Evolutionary conservation across 306 rosid genomes (phyloP), one percentile per base, ranked within the genome.

Genomic region (Argentina anserina): DNA sequence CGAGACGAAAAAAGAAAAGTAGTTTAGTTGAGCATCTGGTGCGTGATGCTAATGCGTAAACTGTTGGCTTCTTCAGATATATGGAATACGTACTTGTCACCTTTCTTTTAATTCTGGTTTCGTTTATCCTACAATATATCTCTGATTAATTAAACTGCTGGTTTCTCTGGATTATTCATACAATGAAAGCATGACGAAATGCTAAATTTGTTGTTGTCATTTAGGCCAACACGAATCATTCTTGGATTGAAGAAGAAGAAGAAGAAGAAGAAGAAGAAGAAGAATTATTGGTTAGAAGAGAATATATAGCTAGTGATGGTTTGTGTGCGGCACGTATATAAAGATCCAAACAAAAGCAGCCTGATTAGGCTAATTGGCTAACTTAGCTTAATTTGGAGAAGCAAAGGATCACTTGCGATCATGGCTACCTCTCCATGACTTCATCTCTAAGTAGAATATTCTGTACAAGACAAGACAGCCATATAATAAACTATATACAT

Each of bases 271-370:
- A 59, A 28, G 23, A 59, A 59, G 64, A 28, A 58, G 31, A 53
- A 52, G 37, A 28, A 58, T 58, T 5, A 58, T 31, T 61, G 66
- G 42, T 6, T 61, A 9, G 43, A 18, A 62, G 34, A 36, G 67
- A 34, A 62, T 62, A 62, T 62, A 17, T 61, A 33, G 65, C 20
- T 34, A 36, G 79, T 58, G 72, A 66, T 36, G 63, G 80, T 58
- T 75, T 75, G 83, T 80, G 83, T 43, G 80, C 52, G 52, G 83
- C 83, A 80, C 77, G 83, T 75, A 62, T 62, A 33, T 62, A 64
- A 64, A 56, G 75, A 60, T 74, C 69, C 50, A 74, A 33, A 43
- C 47, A 10, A 71, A 40, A 10, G 52, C 41, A 73, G 52, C 28
- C 69, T 60, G 17, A 39, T 23, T 45, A 76, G 33, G 58, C 26